Percentiles rank a stretch among this genome's conserved stretches.
Evolutionary conservation across 352 stramenopile species (phyloP).

Genomic region (Phytophthora pluvialis): DNA sequence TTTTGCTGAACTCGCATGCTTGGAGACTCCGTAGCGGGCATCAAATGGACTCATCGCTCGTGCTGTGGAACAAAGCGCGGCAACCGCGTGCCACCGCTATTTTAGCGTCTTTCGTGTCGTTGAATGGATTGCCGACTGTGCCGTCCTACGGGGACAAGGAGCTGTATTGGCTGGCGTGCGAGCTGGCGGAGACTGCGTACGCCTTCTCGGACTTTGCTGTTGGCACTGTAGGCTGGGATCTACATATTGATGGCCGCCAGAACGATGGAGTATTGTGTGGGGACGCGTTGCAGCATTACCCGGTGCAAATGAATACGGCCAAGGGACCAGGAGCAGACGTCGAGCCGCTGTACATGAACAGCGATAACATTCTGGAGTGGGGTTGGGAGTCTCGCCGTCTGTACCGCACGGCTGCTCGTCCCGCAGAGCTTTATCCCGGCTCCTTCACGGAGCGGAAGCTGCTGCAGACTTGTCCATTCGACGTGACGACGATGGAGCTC

Average conservation of each 20-base stretch:
- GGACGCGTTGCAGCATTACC: constrained; percentile 52
- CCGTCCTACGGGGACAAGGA: constrained; percentile 65
- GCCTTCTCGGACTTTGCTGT: constrained; percentile 48
- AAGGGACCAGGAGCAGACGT: constrained; percentile 22
- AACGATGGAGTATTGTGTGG: constrained; percentile 45
- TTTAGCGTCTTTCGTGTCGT: constrained; percentile 48
- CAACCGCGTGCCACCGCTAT: constrained; percentile 53
- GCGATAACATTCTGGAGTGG: constrained; percentile 52
- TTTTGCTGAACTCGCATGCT: constrained; percentile 42
- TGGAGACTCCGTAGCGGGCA: constrained; percentile 49
- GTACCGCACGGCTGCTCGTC: constrained; percentile 40
- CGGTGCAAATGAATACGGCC: constrained; percentile 26
- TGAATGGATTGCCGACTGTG: constrained; percentile 20
- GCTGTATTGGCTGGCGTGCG: constrained; percentile 55
- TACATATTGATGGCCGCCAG: constrained; percentile 19
- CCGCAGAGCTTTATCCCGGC: constrained; percentile 41
- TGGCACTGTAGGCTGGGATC: constrained; percentile 35
- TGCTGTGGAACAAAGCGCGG: constrained; percentile 54
- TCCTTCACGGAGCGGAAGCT: constrained; percentile 46
- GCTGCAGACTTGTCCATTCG: constrained; percentile 45
- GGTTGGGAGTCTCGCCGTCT: constrained; percentile 21
- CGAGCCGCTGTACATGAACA: constrained; percentile 61
- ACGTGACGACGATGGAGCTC: constrained; percentile 40
- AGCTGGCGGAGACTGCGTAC: constrained; percentile 58
- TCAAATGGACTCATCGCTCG: constrained; percentile 57